Percentiles rank a stretch among this genome's conserved stretches.
Conservation (phyloP, 2,329 filamentous ascomycete species). For the Lachnellula arida region DNA sequence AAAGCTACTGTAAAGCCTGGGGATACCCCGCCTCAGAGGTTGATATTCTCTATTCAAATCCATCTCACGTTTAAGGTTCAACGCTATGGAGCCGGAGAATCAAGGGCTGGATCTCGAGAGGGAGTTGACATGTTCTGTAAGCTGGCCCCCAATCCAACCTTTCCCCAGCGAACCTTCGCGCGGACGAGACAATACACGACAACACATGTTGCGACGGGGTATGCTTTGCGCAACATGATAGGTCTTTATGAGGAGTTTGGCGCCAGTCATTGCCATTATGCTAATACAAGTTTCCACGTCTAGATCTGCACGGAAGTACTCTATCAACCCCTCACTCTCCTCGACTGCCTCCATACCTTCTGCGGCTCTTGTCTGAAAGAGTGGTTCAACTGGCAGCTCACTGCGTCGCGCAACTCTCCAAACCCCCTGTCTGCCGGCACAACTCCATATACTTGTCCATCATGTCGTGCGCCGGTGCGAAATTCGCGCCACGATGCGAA, state of each 20-base stretch:
- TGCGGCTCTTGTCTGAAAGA: constrained; percentile 93
- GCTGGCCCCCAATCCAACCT: constrained; percentile 34
- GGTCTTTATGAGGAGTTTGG: neutral
- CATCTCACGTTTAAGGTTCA: neutral
- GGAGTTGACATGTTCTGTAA: constrained; percentile 91
- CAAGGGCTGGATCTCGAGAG: constrained; percentile 72
- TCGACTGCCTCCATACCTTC: constrained; percentile 93
- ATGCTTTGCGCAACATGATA: constrained; percentile 12
- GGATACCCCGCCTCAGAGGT: constrained; percentile 2
- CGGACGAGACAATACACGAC: neutral
- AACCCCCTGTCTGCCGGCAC: constrained; percentile 20
- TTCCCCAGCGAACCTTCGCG: neutral
- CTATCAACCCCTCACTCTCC: constrained; percentile 83
- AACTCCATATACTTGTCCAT: constrained; percentile 75
- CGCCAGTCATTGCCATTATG: constrained; percentile 2
- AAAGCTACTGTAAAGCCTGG: neutral
- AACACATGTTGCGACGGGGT: constrained; percentile 2
- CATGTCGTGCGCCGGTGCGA: constrained; percentile 81
- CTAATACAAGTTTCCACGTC: constrained; percentile 10
- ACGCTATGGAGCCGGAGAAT: constrained; percentile 39
- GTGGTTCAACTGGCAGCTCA: constrained; percentile 79
- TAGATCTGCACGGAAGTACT: constrained; percentile 97
- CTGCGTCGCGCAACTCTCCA: constrained; percentile 22
- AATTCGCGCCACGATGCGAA: constrained; percentile 88
- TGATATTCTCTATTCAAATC: neutral